A percentile compares a stretch with the other conserved stretches of the same genome.
Conservation (phyloP, 78 protist genomes). For the Speleostelium caveatum region DNA sequence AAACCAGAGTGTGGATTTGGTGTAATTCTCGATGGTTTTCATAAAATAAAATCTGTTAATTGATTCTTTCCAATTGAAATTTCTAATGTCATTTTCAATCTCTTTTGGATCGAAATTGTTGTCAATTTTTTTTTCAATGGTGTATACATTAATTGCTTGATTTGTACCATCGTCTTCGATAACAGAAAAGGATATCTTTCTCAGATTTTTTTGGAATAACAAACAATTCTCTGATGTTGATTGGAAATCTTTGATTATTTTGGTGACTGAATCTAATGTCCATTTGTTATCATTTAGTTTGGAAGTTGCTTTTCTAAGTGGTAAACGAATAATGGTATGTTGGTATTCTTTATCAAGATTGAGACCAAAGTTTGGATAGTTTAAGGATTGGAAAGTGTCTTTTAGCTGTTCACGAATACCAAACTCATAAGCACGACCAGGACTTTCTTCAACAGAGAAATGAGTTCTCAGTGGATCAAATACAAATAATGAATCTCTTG, state of each 20-base stretch:
- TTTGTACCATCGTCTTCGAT: constrained; percentile 8
- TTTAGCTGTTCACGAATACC: neutral
- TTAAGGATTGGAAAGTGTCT: neutral
- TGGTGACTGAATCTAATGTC: neutral
- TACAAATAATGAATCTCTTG: constrained; percentile 9
- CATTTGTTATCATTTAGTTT: neutral
- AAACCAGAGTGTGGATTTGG: neutral
- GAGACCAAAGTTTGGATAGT: neutral
- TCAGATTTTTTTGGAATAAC: neutral
- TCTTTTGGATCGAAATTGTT: neutral
- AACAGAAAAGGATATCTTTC: neutral
- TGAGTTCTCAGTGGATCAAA: constrained; percentile 52
- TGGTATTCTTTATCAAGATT: neutral
- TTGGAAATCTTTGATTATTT: neutral
- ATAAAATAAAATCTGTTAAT: neutral
- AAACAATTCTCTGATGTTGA: neutral
- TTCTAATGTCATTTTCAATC: neutral
- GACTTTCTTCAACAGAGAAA: neutral
- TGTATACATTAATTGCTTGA: neutral
- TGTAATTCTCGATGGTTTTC: neutral
- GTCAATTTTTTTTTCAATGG: neutral
- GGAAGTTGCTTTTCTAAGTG: neutral
- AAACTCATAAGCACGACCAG: neutral
- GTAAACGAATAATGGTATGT: constrained; percentile 35
- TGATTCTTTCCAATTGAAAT: neutral